Evolutionary conservation across 345 rosid species (phyloP).

Genomic region (Euphorbia tirucalli): DNA sequence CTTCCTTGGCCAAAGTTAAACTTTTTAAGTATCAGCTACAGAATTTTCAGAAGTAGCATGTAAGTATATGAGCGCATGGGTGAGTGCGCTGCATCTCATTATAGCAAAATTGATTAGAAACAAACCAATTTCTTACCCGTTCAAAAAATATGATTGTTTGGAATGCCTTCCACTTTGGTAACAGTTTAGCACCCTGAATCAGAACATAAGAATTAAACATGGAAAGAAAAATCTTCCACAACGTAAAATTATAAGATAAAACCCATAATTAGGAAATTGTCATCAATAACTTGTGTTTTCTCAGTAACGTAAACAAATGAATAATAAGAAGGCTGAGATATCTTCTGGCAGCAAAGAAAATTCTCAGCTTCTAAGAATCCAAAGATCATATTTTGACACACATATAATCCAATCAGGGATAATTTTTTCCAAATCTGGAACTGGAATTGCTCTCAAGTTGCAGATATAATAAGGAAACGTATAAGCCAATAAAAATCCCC

Average conservation of each 20-base stretch:
- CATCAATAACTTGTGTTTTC: neutral
- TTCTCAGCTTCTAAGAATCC: too few species aligned
- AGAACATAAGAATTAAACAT: conserved; percentile 6
- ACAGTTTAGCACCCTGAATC: conserved; percentile 61
- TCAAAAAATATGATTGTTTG: conserved; percentile 81
- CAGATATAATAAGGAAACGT: too few species aligned
- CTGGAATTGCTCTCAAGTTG: too few species aligned
- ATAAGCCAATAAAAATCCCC: too few species aligned
- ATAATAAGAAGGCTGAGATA: conserved; percentile 8
- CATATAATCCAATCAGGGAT: too few species aligned
- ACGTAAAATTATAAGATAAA: conserved; percentile 2
- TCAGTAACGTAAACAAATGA: neutral
- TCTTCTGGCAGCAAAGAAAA: too few species aligned
- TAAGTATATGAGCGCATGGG: neutral
- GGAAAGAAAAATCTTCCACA: neutral
- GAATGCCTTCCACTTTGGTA: conserved; percentile 88
- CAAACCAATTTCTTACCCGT: conserved; percentile 53
- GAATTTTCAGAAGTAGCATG: too few species aligned
- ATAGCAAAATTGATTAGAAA: neutral
- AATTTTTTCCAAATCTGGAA: too few species aligned
- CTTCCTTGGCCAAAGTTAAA: too few species aligned
- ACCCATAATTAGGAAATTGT: neutral
- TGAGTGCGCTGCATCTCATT: neutral
- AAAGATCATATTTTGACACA: too few species aligned
- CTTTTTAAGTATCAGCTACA: too few species aligned